These are phyloP conservation scores for Podospora anserina DNA, from an alignment of 495 filamentous ascomycete genomes.

Conservation along the genomic window DNA sequence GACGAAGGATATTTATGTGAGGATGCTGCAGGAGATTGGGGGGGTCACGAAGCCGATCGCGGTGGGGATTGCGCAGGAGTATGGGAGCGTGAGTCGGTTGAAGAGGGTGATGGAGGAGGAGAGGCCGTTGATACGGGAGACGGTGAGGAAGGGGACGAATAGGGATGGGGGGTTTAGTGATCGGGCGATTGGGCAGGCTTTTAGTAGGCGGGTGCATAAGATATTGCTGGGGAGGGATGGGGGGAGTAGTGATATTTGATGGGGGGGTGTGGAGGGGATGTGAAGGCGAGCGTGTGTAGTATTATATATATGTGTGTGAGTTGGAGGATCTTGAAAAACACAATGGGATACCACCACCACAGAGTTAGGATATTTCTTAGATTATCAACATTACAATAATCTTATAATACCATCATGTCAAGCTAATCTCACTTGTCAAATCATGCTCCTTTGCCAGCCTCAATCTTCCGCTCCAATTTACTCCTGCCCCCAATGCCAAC, in stretches of 20 bases:
- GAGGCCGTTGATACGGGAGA: slow-evolving; percentile 59
- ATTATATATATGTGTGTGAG: neutral
- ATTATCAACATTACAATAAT: no score
- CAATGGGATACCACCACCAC: no score
- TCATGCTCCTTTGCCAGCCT: neutral
- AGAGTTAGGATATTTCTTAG: no score
- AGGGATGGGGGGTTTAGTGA: slow-evolving; percentile 64
- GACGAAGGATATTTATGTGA: slow-evolving; percentile 64
- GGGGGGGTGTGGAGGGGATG: no score
- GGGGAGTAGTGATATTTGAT: slow-evolving; percentile 57
- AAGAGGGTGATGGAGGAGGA: slow-evolving; percentile 55
- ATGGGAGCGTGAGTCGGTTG: slow-evolving; percentile 56
- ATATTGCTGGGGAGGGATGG: slow-evolving; percentile 70
- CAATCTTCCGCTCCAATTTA: neutral
- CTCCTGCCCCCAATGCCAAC: neutral
- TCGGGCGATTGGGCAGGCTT: slow-evolving; percentile 61
- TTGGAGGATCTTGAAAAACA: no score
- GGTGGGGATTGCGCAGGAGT: slow-evolving; percentile 63
- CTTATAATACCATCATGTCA: neutral
- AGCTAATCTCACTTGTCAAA: neutral
- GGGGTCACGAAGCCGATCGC: slow-evolving; percentile 72
- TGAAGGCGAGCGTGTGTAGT: neutral
- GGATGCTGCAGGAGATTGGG: slow-evolving; percentile 75
- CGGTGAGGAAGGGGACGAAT: slow-evolving; percentile 64
- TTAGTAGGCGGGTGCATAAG: slow-evolving; percentile 70